Evolutionary conservation across 306 rosid species (phyloP), one percentile per base, ranked within the genome.

Genomic region (Cyclanthera cordifolia): DNA sequence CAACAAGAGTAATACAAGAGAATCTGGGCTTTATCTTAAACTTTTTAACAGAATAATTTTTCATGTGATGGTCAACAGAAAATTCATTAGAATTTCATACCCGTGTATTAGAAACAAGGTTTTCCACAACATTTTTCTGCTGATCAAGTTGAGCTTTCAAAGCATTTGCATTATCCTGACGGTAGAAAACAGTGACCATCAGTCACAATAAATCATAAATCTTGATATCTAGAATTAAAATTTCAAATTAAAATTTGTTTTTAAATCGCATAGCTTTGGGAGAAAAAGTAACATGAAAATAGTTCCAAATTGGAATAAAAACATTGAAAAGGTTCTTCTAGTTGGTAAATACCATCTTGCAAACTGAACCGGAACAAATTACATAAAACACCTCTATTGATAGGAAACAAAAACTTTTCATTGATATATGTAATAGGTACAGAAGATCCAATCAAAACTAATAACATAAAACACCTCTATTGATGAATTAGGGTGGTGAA

Each of bases 111-210:
- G 96, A 80, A 72, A 92, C 95, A 74, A 92, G 97, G 80, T 81
- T 92, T 16, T 92, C 97, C 68, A 92, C 97, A 72, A 92, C 97
- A 74, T 76, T 23, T 83, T 92, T 89, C 78, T 92, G 97, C 74
- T 92, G 97, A 85, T 92, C 97, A 64, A 92, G 96, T 84, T 92
- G 97, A 77, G 84, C 71, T 79, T 86, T 92, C 86, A 92, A 68
- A 76, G 96, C 71, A 79, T 77, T 85, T 61, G 97, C 97, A 84
- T 89, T 92, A 77, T 92, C 97, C 97, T 92, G 96, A 72, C 34
- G 12, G 74, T 67, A 23, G 57, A 43, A 71, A 43, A 76, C 73
- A 51, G 34, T 67, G 50, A 67, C 66, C 69, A 50, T 47, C 56
- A 17, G 28, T 17, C 46, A 47, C 20, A 64, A 41, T 21, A 39